Evolutionary conservation across 2,329 filamentous ascomycete genomes (phyloP).

Genomic region (Alternaria ventricosa): DNA sequence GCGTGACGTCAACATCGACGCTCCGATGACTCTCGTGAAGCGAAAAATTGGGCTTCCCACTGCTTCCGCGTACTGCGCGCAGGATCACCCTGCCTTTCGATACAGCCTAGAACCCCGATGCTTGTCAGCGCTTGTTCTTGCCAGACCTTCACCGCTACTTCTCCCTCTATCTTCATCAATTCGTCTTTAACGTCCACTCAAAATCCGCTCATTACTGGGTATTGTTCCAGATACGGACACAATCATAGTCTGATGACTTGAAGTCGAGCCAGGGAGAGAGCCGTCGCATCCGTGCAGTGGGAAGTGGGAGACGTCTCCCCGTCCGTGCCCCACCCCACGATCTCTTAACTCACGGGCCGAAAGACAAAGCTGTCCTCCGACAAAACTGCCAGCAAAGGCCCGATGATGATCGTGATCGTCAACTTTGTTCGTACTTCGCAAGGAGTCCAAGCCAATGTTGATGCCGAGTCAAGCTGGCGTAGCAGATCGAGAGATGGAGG

Average conservation of each 20-base stretch:
- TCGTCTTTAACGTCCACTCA: neutral
- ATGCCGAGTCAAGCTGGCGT: neutral
- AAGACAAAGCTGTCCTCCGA: conserved; percentile 11
- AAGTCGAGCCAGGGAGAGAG: conserved; percentile 14
- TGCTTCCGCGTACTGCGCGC: neutral
- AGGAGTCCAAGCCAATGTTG: neutral
- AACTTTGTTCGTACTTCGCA: conserved; percentile 28
- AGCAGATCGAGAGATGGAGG: neutral
- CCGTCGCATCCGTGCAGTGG: conserved; percentile 18
- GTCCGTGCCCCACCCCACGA: conserved; percentile 18
- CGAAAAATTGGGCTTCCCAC: conserved; percentile 5
- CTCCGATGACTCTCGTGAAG: conserved; percentile 3
- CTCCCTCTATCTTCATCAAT: neutral
- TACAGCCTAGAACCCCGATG: neutral
- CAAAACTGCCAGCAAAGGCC: conserved; percentile 16
- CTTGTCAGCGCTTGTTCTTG: neutral
- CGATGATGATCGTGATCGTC: conserved; percentile 15
- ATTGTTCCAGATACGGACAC: neutral
- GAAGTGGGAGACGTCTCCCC: neutral
- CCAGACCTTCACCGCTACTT: conserved; percentile 16
- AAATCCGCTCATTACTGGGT: neutral
- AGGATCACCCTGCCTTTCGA: conserved; percentile 3
- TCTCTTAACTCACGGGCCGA: conserved; percentile 14
- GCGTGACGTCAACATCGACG: conserved; percentile 28
- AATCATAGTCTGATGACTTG: conserved; percentile 3